A percentile compares a stretch with the other conserved stretches of the same genome.
Evolutionary conservation across 2,329 filamentous ascomycete species (phyloP).

Genomic region (Colletotrichum sp.): DNA sequence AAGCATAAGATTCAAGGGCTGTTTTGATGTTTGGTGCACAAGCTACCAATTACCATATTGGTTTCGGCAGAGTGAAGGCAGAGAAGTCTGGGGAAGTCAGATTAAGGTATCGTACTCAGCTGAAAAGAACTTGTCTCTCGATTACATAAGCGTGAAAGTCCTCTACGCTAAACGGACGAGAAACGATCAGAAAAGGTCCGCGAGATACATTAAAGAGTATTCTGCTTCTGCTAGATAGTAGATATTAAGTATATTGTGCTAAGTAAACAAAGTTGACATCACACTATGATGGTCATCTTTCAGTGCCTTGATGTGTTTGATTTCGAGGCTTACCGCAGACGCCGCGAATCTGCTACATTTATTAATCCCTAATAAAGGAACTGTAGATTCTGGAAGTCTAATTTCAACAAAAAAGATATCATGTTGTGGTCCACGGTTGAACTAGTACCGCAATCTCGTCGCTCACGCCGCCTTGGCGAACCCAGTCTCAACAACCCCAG

Average conservation of each 20-base stretch:
- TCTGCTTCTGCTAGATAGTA: not conserved
- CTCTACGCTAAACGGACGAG: not conserved
- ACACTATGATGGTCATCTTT: not conserved
- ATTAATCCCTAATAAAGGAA: not conserved
- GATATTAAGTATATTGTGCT: fast-evolving
- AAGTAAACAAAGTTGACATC: not conserved
- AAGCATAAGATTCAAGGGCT: fast-evolving
- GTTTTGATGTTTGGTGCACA: not conserved
- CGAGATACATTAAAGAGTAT: not conserved
- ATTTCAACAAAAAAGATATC: fast-evolving
- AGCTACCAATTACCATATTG: fast-evolving
- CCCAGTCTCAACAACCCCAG: not conserved
- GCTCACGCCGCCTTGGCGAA: not conserved
- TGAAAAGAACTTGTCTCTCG: not conserved
- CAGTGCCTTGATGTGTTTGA: fast-evolving
- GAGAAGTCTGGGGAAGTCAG: not conserved
- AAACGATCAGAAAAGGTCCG: not conserved
- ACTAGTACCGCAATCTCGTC: not conserved
- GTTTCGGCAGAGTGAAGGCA: not conserved
- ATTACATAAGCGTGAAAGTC: not conserved
- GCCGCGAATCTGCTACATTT: not conserved
- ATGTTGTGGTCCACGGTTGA: not conserved
- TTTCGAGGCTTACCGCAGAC: fast-evolving
- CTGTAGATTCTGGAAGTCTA: not conserved
- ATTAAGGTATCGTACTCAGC: not conserved